Conservation (phyloP, 208 protist species). For the Leishmania guyanensis region DNA sequence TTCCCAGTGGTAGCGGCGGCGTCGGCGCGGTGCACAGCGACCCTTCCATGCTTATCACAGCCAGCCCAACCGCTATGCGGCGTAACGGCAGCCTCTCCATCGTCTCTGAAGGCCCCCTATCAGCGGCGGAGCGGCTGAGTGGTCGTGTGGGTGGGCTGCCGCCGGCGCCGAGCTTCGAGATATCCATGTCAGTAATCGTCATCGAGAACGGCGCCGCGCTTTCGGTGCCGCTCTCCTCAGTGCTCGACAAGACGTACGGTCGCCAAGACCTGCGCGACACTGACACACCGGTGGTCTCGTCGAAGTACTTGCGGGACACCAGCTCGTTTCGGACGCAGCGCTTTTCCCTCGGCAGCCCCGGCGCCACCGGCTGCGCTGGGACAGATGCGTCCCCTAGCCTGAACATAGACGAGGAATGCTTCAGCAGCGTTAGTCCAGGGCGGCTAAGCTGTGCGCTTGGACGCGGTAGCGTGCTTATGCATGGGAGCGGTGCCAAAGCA, state of each 20-base stretch:
- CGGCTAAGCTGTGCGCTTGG: constrained; percentile 13
- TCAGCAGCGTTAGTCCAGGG: constrained; percentile 12
- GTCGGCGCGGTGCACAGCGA: constrained; percentile 16
- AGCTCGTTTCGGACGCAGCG: constrained; percentile 53
- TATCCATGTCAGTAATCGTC: constrained; percentile 87
- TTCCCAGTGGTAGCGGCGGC: constrained; percentile 1
- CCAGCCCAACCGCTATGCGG: constrained; percentile 10
- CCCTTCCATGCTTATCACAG: constrained; percentile 14
- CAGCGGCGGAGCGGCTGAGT: constrained; percentile 37
- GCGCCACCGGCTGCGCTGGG: constrained; percentile 1
- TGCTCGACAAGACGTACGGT: constrained; percentile 84
- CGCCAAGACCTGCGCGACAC: constrained; percentile 78
- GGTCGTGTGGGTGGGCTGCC: constrained; percentile 27
- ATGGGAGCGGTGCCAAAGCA: constrained; percentile 5
- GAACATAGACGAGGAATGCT: constrained; percentile 47
- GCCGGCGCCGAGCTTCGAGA: constrained; percentile 44
- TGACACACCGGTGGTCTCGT: constrained; percentile 81
- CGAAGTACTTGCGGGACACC: constrained; percentile 50
- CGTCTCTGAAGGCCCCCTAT: constrained; percentile 19
- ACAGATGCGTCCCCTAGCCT: constrained; percentile 36
- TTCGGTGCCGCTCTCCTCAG: constrained; percentile 68
- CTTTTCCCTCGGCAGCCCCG: constrained; percentile 51
- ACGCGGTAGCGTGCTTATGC: constrained; percentile 25
- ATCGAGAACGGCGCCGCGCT: constrained; percentile 84
- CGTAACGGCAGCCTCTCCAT: constrained; percentile 17